Evolutionary conservation across 495 filamentous ascomycete species (phyloP), one percentile per base, ranked within the genome.

Genomic region (Penicillium pancosmium): DNA sequence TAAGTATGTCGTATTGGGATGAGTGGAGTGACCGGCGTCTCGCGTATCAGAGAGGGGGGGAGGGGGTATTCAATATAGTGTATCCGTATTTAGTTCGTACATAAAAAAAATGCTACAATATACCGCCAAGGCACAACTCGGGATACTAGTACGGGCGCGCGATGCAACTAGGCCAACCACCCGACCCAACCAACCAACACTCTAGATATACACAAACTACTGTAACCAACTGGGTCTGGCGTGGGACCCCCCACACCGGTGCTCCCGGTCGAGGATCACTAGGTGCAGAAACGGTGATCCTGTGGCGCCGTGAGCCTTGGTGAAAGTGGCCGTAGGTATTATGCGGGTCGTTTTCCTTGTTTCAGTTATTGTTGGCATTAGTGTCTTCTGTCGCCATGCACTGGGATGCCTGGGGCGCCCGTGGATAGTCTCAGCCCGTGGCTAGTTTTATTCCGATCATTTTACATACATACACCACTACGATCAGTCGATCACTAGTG

Each of bases 271-370:
- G 55, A 56, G 50, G 56, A 59, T 59, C 50, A 27, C 50, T 59
- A 58, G 46, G 59, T 56, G 60, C 61, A 55, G 51, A 54, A 48
- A 55, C 56, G 52, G 50, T 51, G 58, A 60, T 55, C 58, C 52
- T 52, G 52, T 53, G 56, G 56, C 56, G 50, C 41, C 41, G 41
- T 16, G 16, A 16, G 16, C 38, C 13, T 41, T 15, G 38, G 38
- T 31, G 8, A 31, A 6, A 31, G 27, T 31, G 27, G 27, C 27
- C 27, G 6, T 31, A 31, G 27, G 8, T 8, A 9, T 31, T 31
- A 31, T 38, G 36, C 36, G 36, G 36, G 36, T 38, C 10, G 34
- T 44, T 44, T 46, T 46, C 16, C 41, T 46, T 46, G 41, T 46
- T 46, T 46, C 41, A 46, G 41, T 6, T 46, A 46, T 46, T 46